Conservation (phyloP, 1,139 yeast genomes). For the Pichia sp. region DNA sequence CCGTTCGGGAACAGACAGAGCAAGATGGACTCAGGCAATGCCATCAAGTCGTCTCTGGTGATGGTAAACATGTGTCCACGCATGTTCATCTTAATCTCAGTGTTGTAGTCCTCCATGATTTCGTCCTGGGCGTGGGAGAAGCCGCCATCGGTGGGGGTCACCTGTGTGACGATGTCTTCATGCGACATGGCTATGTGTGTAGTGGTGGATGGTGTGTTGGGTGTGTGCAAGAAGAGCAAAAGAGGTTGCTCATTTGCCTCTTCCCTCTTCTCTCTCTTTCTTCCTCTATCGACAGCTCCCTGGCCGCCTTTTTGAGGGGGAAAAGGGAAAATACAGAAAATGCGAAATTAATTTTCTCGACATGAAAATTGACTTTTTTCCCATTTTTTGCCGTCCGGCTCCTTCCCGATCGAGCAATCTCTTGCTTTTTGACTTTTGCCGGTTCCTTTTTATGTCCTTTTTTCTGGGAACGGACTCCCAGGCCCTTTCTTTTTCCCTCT, state of each 20-base stretch:
- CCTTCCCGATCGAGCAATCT: no score
- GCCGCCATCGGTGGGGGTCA: constrained; percentile 30
- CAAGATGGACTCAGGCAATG: constrained; percentile 86
- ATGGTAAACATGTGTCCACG: constrained; percentile 66
- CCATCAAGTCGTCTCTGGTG: constrained; percentile 85
- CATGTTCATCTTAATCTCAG: constrained; percentile 63
- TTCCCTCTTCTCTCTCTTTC: background rate
- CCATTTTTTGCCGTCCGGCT: no score
- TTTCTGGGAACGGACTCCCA: no score
- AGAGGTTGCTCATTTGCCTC: constrained; percentile 22
- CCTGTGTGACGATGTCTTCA: constrained; percentile 62
- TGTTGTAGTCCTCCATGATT: constrained; percentile 52
- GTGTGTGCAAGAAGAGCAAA: no score
- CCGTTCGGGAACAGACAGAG: constrained; percentile 90
- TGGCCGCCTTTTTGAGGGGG: no score
- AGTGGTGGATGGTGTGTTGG: no score
- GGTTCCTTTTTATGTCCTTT: no score
- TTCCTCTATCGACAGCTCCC: no score
- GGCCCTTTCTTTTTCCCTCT: no score
- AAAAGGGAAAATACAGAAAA: background rate
- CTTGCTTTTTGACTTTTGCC: no score
- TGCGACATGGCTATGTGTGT: constrained; percentile 33
- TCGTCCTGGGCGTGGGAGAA: constrained; percentile 31
- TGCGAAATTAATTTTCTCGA: no score
- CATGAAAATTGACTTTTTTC: no score